These are phyloP conservation scores for Penicillium polonicum DNA, from an alignment of 2,329 filamentous ascomycete species.

Conservation along the genomic window DNA sequence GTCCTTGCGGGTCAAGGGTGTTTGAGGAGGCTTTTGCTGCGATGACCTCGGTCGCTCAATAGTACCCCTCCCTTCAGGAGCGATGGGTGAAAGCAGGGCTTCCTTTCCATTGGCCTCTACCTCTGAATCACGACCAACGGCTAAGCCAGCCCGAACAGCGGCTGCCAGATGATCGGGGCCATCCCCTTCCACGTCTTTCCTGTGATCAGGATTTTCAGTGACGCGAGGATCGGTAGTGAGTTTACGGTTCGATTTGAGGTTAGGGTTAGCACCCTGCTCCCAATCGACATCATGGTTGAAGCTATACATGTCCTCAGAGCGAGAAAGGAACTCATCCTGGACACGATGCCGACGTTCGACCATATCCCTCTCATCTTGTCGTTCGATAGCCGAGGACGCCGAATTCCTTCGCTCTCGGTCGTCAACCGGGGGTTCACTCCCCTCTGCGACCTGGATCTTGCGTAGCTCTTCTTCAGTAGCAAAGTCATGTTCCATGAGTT, in stretches of 20 bases:
- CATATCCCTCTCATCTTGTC: slow-evolving; percentile 43
- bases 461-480: slow-evolving; percentile 63
- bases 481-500: slow-evolving; percentile 76
- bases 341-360: slow-evolving; percentile 45
- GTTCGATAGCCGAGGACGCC: slow-evolving; percentile 36
- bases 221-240: slow-evolving; percentile 58
- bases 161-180: slow-evolving; percentile 73
- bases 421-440: slow-evolving; percentile 28
- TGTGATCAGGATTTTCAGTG: slow-evolving; percentile 62
- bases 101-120: slow-evolving; percentile 66
- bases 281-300: slow-evolving; percentile 75
- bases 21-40: slow-evolving; percentile 33
- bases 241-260: slow-evolving; percentile 55
- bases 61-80: slow-evolving; percentile 63
- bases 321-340: slow-evolving; percentile 58
- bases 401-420: slow-evolving; percentile 27
- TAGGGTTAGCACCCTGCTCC: slow-evolving; percentile 58
- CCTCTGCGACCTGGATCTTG: slow-evolving; percentile 59
- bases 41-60: slow-evolving; percentile 52
- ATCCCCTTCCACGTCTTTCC: slow-evolving; percentile 74
- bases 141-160: slow-evolving; percentile 60
- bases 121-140: slow-evolving; percentile 68
- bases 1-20: slow-evolving; percentile 21
- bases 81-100: slow-evolving; percentile 64
- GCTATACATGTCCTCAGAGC: slow-evolving; percentile 59